phyloP scores from a whole-genome alignment of 192 early-diverging fungal genomes.

The Umbelopsis ramanniana region DNA sequence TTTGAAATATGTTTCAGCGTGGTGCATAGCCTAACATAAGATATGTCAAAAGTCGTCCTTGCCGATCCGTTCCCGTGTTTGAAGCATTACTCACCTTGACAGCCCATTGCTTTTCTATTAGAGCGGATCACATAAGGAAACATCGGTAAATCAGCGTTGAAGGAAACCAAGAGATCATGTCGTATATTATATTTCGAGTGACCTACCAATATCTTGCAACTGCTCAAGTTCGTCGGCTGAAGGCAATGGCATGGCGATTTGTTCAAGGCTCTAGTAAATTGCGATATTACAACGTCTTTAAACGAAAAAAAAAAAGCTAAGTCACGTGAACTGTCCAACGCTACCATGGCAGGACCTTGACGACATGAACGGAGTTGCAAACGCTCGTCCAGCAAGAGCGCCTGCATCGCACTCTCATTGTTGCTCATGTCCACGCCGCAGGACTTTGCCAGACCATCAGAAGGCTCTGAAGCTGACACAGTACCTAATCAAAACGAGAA shows the following conservation, averaged over 20 bases:
- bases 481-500: not conserved
- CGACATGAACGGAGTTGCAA: not conserved
- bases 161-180: no score
- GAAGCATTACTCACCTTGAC: conserved; percentile 61
- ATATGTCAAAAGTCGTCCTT: not conserved
- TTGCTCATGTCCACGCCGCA: not conserved
- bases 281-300: no score
- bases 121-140: not conserved
- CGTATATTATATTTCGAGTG: not conserved
- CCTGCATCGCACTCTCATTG: not conserved
- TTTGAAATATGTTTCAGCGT: conserved; percentile 94
- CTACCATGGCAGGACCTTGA: not conserved
- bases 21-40: conserved; percentile 73
- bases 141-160: not conserved
- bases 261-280: not conserved
- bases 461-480: not conserved
- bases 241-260: conserved; percentile 63
- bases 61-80: not conserved
- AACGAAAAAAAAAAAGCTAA: not conserved
- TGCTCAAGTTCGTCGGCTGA: conserved; percentile 75
- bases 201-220: conserved; percentile 72
- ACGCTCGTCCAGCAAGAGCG: not conserved
- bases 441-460: not conserved
- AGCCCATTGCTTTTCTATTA: conserved; percentile 92
- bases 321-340: not conserved